phyloP scores from a whole-genome alignment of 805 yeast genomes.

The Wickerhamomyces bovis region DNA sequence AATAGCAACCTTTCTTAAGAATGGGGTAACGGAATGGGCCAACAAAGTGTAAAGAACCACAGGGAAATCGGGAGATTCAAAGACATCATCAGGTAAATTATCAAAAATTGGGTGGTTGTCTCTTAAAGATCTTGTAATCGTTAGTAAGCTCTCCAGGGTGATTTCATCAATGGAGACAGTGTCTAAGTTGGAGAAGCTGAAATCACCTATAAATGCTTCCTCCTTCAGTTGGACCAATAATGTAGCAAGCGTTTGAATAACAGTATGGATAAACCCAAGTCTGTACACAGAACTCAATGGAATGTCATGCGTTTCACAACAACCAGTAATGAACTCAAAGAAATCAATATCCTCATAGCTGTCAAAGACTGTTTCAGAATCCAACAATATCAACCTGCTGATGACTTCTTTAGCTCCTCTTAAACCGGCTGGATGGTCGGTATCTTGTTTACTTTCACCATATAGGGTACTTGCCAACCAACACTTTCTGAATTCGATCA shows the following conservation, averaged over 20 bases:
- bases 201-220: conserved; percentile 23
- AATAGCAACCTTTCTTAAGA: conserved; percentile 56
- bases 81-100: conserved; percentile 22
- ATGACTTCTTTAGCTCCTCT: conserved; percentile 17
- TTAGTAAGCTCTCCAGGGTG: conserved; percentile 4
- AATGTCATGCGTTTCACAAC: conserved; percentile 40
- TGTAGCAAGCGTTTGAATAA: conserved; percentile 39
- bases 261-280: conserved; percentile 44
- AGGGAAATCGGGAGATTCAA: conserved; percentile 27
- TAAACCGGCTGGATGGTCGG: neutral
- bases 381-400: conserved; percentile 30
- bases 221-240: conserved; percentile 21
- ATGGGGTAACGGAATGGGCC: conserved; percentile 54
- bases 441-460: neutral
- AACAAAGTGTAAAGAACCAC: conserved; percentile 46
- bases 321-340: conserved; percentile 45
- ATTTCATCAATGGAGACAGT: conserved; percentile 8
- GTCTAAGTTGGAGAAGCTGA: conserved; percentile 32
- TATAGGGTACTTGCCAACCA: conserved; percentile 1
- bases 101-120: conserved; percentile 24
- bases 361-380: conserved; percentile 28
- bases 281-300: conserved; percentile 42
- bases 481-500: conserved; percentile 30
- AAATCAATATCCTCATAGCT: conserved; percentile 40
- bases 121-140: conserved; percentile 15